Base-by-base conservation (phyloP, 2,329 filamentous ascomycete genomes). In the Dactylellina parvicollis region DNA sequence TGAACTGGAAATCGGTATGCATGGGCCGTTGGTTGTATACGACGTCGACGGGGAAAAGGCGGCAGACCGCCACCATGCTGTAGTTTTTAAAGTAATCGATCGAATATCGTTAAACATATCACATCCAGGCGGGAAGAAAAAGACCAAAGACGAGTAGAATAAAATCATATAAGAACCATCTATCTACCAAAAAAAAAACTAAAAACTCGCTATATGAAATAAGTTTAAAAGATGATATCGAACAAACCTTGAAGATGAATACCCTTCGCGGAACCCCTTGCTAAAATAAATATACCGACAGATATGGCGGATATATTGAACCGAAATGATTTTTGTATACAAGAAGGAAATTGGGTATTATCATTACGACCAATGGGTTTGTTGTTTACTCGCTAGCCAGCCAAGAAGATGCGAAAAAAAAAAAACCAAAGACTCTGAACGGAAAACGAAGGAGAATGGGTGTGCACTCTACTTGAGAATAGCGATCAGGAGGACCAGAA, bases 401-500 rank as follows among this genome's bases (percentile, higher is more conserved):
- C 52, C 30, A 46, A 55, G 16, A 49, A 34, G 54, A 24, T 22
- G 5, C 18, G 18, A 40, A 57, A 56, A 49, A 75, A 74, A 78
- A 40, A 76, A 57, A 74, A 75, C 32, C 70, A 46, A 44, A 14
- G 12, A 36, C 38, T 14, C 10, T 34, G 4, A 18, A 5, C n/a
- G 30, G 42, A 49, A 49, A 40, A 14, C 49, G 38, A 22, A 18
- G 22, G 26, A 1, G 7, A 14, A 24, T 18, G 9, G 50, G 49
- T 14, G 22, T 38, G 16, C 12, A 38, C 18, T 77, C 80, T 81
- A 93, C 82, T 95, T 95, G 81, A 93, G 80, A 47, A 96, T 87
- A 22, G 90, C 86, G 82, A 97, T 96, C 78, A 96, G 80, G 77
- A 97, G 82, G 3, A 96, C 85, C 77, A 97, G 81, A 9, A 96